A percentile compares a stretch with the other conserved stretches of the same genome.
These are phyloP conservation scores for Meripilus lineatus DNA, from an alignment of 1,284 basidiomycete genomes.

Conservation along the genomic window DNA sequence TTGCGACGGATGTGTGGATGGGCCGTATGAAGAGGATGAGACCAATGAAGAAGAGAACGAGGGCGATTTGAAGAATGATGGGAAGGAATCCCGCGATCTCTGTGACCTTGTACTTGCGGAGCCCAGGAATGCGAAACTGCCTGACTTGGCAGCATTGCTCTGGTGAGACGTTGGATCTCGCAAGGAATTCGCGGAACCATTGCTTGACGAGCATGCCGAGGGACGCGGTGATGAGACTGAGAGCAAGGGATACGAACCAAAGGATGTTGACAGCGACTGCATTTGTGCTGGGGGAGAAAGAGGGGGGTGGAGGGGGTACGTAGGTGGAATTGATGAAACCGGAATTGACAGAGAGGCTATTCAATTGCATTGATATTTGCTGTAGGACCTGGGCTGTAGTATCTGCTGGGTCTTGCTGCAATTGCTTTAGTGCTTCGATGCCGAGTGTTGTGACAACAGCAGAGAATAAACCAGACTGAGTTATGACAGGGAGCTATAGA, in stretches of 20 bases:
- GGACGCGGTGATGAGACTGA: conserved; percentile 21
- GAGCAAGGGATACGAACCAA: conserved; percentile 29
- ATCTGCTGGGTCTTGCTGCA: conserved; percentile 30
- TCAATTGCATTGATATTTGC: conserved; percentile 20
- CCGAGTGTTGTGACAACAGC: conserved; percentile 41
- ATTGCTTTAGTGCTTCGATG: conserved; percentile 35
- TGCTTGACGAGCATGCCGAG: conserved; percentile 10
- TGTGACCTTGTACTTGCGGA: conserved; percentile 31
- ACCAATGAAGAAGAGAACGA: conserved; percentile 37
- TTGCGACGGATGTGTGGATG: conserved; percentile 27
- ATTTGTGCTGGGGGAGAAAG: conserved; percentile 14
- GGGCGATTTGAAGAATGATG: conserved; percentile 34
- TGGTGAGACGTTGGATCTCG: conserved; percentile 29
- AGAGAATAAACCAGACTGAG: conserved; percentile 37
- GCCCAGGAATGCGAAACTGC: conserved; percentile 31
- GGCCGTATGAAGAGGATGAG: conserved; percentile 33
- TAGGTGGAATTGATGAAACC: neutral
- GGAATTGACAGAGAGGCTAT: neutral
- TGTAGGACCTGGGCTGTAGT: conserved; percentile 27
- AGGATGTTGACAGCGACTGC: conserved; percentile 30
- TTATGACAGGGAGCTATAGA: neutral
- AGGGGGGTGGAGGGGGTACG: neutral
- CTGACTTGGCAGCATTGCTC: conserved; percentile 34
- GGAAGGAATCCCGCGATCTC: conserved; percentile 34
- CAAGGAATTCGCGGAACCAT: conserved; percentile 20